Percentiles rank a stretch among this genome's conserved stretches.
Evolutionary conservation across 2,329 filamentous ascomycete species (phyloP).

Genomic region (Ophiostoma ips): DNA sequence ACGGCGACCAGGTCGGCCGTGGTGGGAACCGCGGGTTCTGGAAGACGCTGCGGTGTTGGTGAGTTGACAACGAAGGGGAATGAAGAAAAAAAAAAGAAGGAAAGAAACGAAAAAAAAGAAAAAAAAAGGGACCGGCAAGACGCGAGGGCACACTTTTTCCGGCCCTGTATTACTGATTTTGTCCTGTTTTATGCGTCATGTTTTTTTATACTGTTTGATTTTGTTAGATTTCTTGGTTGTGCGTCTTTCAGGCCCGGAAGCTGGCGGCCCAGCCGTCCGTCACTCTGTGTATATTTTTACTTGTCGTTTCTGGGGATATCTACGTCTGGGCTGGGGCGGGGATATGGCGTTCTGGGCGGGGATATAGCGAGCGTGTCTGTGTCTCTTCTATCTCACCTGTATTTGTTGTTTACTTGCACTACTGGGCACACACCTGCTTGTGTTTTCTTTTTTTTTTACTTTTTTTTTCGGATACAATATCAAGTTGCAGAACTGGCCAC

Average conservation of each 20-base stretch:
- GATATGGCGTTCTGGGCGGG: background rate
- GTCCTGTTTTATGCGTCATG: background rate
- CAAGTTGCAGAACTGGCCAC: too few relatives aligned
- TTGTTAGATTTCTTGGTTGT: background rate
- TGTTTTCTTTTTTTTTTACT: background rate
- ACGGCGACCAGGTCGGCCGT: conserved; percentile 29
- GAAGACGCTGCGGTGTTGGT: conserved; percentile 45
- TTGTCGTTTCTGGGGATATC: background rate
- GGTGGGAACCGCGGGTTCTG: conserved; percentile 35
- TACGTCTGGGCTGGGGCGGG: background rate
- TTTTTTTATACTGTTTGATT: background rate
- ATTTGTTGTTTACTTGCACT: background rate
- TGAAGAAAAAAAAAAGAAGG: too few relatives aligned
- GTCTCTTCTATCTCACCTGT: background rate
- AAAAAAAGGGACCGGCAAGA: background rate
- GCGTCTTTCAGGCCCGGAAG: background rate
- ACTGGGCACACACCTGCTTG: background rate
- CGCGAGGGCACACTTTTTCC: too few relatives aligned
- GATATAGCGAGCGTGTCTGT: background rate
- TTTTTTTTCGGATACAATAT: background rate
- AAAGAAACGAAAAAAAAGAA: too few relatives aligned
- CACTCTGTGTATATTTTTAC: background rate
- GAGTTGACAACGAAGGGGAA: conserved; percentile 7
- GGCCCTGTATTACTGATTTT: too few relatives aligned
- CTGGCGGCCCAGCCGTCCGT: too few relatives aligned